Percentiles rank a stretch among this genome's conserved stretches.
Conservation (phyloP, 331 rosid genomes). For the Rosa hybrid region DNA sequence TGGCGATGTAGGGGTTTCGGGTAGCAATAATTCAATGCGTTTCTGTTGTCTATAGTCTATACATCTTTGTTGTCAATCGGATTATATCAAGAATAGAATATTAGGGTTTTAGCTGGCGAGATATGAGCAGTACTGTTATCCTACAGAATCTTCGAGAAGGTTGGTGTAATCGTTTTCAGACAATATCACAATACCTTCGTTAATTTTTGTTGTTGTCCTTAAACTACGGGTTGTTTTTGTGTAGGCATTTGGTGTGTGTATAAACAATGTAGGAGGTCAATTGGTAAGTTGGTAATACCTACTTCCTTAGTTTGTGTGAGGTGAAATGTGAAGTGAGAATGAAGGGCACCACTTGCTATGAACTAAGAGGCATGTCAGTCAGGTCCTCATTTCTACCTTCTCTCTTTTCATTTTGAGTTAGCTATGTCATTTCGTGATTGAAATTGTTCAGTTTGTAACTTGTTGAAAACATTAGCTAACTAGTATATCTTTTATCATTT, state of each 20-base stretch:
- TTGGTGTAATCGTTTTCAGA: neutral
- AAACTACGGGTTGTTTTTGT: neutral
- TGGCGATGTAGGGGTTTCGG: neutral
- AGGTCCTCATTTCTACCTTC: neutral
- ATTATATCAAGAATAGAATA: neutral
- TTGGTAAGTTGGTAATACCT: neutral
- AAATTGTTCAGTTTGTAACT: too few species aligned
- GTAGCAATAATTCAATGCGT: neutral
- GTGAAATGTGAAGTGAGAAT: neutral
- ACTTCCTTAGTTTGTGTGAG: neutral
- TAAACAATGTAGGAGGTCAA: neutral
- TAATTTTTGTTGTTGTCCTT: neutral
- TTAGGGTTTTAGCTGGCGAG: neutral
- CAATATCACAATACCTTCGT: too few species aligned
- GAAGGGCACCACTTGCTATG: neutral
- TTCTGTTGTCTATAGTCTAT: neutral
- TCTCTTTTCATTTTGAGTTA: too few species aligned
- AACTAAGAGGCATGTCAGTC: too few species aligned
- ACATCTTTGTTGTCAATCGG: neutral
- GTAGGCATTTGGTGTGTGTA: neutral
- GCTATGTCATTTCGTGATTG: too few species aligned
- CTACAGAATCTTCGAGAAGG: neutral
- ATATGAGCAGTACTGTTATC: neutral
- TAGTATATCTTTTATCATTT: too few species aligned
- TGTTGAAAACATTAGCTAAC: too few species aligned